These are phyloP conservation scores for Diplodia scrobiculata DNA, from an alignment of 2,329 filamentous ascomycete species.

Conservation along the genomic window DNA sequence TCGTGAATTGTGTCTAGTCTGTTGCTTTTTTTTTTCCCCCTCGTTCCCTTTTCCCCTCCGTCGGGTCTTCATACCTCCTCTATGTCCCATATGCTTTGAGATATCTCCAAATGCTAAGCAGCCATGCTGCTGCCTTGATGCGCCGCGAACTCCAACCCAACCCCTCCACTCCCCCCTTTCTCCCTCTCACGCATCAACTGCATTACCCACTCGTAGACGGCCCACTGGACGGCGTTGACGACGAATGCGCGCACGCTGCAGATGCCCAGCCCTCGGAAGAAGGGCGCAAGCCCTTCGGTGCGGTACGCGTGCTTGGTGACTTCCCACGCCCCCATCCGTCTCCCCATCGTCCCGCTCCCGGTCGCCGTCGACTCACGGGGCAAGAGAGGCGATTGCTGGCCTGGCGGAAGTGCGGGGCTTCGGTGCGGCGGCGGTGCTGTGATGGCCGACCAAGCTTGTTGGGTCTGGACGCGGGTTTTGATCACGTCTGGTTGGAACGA, in stretches of 20 bases:
- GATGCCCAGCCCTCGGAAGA: conserved; percentile 78
- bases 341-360: too few species aligned
- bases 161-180: background rate
- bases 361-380: background rate
- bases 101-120: background rate
- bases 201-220: conserved; percentile 89
- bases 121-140: too few species aligned
- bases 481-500: conserved; percentile 68
- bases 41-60: background rate
- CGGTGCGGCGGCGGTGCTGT: background rate
- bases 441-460: conserved; percentile 41
- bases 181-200: conserved; percentile 30
- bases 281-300: conserved; percentile 71
- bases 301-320: conserved; percentile 69
- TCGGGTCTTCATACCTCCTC: background rate
- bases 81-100: too few species aligned
- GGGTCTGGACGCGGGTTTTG: conserved; percentile 88
- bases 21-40: too few species aligned
- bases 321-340: conserved; percentile 58
- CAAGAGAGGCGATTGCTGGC: background rate
- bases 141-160: too few species aligned
- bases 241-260: conserved; percentile 86
- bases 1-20: background rate
- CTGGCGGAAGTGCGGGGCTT: too few species aligned
- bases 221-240: conserved; percentile 93